These are phyloP conservation scores for Coniella lustricola DNA, from an alignment of 2,329 filamentous ascomycete species.

Conservation along the genomic window DNA sequence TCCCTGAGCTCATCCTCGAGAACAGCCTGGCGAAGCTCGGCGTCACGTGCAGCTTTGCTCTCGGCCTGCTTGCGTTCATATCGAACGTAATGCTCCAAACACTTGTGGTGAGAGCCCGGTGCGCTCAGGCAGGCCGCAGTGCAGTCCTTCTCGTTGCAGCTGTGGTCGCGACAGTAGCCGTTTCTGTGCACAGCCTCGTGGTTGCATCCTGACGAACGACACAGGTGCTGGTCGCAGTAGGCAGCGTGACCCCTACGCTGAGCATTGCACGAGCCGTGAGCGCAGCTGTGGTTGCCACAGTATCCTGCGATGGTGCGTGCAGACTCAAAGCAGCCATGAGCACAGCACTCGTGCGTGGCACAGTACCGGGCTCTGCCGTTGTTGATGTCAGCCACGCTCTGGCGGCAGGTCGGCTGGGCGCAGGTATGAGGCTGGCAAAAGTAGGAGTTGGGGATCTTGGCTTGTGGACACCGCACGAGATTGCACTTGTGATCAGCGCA, in stretches of 20 bases:
- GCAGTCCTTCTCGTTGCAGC: slow-evolving; percentile 4
- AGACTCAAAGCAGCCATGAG: background rate
- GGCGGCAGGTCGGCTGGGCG: slow-evolving; percentile 1
- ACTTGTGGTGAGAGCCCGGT: slow-evolving; percentile 4
- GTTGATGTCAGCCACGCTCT: slow-evolving; percentile 8
- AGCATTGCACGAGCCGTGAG: slow-evolving; percentile 4
- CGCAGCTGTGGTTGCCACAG: slow-evolving; percentile 9
- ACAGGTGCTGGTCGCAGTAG: slow-evolving; percentile 9
- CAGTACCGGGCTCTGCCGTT: slow-evolving; percentile 9
- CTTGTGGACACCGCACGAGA: slow-evolving; percentile 4
- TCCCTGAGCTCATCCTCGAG: slow-evolving; percentile 6
- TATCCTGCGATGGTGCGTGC: slow-evolving; percentile 1
- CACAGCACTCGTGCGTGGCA: slow-evolving; percentile 8
- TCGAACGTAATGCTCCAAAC: slow-evolving; percentile 5
- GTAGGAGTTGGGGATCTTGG: slow-evolving; percentile 2
- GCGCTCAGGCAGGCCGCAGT: background rate
- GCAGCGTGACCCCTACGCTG: background rate
- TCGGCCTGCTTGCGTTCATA: background rate
- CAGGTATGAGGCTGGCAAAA: slow-evolving; percentile 13
- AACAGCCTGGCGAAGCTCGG: background rate
- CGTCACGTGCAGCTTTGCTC: background rate
- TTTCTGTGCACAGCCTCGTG: slow-evolving; percentile 3
- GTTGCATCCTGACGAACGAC: slow-evolving; percentile 3
- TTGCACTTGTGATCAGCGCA: slow-evolving; percentile 13
- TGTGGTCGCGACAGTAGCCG: slow-evolving; percentile 7